phyloP scores from a whole-genome alignment of 2,329 filamentous ascomycete species.

The Aspergillus fijiensis region DNA sequence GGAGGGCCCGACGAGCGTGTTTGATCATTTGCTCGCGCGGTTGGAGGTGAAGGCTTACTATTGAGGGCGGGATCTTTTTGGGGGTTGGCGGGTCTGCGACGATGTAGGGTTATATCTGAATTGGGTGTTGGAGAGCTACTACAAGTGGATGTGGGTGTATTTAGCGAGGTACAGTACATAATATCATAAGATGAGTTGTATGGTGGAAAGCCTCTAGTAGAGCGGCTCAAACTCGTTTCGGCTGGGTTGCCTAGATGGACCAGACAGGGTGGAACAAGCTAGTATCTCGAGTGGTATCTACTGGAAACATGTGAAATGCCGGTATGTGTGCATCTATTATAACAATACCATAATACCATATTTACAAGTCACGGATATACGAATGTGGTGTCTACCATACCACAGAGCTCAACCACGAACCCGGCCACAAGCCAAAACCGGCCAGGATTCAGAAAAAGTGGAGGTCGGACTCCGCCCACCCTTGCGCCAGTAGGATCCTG shows the following conservation, averaged over 20 bases:
- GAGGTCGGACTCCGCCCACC: constrained; percentile 71
- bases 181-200: too few species aligned
- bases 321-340: background rate
- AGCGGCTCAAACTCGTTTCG: too few species aligned
- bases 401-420: too few species aligned
- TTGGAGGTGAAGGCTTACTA: constrained; percentile 73
- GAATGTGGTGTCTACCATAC: too few species aligned
- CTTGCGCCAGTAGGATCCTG: constrained; percentile 57
- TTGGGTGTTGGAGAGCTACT: too few species aligned
- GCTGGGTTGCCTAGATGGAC: too few species aligned
- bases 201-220: too few species aligned
- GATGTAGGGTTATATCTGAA: background rate
- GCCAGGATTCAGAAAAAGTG: constrained; percentile 64
- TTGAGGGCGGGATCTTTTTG: constrained; percentile 19
- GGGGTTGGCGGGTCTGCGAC: background rate
- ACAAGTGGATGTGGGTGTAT: too few species aligned
- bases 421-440: too few species aligned
- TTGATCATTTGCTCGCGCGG: constrained; percentile 66
- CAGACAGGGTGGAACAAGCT: too few species aligned
- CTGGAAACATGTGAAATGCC: background rate
- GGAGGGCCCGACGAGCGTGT: constrained; percentile 55
- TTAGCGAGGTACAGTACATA: too few species aligned
- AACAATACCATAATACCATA: background rate
- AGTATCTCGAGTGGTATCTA: background rate
- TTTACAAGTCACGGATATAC: background rate